phyloP scores from a whole-genome alignment of 306 rosid genomes.

The Castanea crenata region DNA sequence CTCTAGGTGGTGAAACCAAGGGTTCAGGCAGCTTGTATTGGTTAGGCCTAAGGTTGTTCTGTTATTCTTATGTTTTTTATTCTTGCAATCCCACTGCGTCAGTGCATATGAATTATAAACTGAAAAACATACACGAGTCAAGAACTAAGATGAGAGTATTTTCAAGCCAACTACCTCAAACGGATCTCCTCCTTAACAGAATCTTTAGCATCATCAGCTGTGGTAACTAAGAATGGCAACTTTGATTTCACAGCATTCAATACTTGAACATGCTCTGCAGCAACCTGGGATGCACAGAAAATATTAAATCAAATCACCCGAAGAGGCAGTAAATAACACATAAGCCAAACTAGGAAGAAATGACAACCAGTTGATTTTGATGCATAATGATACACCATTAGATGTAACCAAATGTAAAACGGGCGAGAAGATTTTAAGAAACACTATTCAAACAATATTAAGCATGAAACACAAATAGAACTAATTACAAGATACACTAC shows the following conservation, averaged over 20 bases:
- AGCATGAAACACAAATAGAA: not conserved
- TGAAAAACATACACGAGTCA: not conserved
- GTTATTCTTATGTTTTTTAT: too few species aligned
- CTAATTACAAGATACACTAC: not conserved
- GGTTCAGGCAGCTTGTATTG: too few species aligned
- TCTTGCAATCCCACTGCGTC: too few species aligned
- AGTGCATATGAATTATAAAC: too few species aligned
- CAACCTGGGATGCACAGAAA: conserved; percentile 50
- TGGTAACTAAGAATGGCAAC: conserved; percentile 84
- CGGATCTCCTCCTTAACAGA: conserved; percentile 89
- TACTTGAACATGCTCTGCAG: conserved; percentile 74
- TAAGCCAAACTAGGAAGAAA: not conserved
- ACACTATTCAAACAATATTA: not conserved
- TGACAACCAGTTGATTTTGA: not conserved
- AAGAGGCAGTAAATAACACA: conserved; percentile 1
- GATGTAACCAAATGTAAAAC: conserved; percentile 4
- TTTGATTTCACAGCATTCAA: conserved; percentile 73
- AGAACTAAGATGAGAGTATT: conserved; percentile 9
- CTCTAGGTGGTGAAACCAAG: too few species aligned
- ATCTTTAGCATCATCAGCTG: conserved; percentile 76
- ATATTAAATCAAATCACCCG: not conserved
- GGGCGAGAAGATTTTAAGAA: not conserved
- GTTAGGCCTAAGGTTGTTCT: too few species aligned
- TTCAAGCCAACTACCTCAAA: conserved; percentile 51
- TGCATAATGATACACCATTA: not conserved